Base-by-base conservation (phyloP, 768 basidiomycete species). In the Rhodotorula graminis region DNA sequence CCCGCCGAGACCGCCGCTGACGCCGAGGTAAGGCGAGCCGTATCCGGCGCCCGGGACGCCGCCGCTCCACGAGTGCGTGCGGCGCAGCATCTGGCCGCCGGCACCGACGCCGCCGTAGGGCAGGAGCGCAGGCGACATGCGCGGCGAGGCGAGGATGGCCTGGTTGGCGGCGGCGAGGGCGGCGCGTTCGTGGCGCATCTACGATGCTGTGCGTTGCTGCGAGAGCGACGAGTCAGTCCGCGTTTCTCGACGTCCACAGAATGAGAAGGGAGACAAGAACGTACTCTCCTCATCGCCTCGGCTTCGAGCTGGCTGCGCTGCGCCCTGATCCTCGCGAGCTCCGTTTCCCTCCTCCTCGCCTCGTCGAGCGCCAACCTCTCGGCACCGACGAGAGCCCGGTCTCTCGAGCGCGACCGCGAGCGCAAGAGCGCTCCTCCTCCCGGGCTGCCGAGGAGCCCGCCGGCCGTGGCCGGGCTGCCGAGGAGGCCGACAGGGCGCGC, bases 101-200 rank as follows among this genome's bases (percentile, higher is more conserved):
- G 18, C 40, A n/a, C 57, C 49, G 15, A 2, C 33, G 23, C 15
- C 21, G n/a, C 57, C 44, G 27, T 33, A 25, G 2, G 53, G n/a
- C 14, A 29, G 14, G 12, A 55, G 27, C 12, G n/a, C n/a, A 3
- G 56, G 56, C 9, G 56, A 57, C 33, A 57, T 33, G 42, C 47
- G 69, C 16, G 62, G 69, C 9, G 69, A 64, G 42, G 62, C 42
- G 37, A 70, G 58, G 33, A 59, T 65, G 25, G 46, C 63, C 37
- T 58, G 63, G 57, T 70, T 60, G 2, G 63, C 64, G 62, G 49
- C 25, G 44, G 61, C 63, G 55, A 64, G 47, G 2, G n/a, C 52
- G 25, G 61, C 67, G 31, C 60, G 67, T 37, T 61, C 59, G 23
- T 18, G 18, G 25, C 21, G 21, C 44, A 69, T 52, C 4, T 42